Conservation (phyloP, 768 basidiomycete species). For the Podaxis sp. region DNA sequence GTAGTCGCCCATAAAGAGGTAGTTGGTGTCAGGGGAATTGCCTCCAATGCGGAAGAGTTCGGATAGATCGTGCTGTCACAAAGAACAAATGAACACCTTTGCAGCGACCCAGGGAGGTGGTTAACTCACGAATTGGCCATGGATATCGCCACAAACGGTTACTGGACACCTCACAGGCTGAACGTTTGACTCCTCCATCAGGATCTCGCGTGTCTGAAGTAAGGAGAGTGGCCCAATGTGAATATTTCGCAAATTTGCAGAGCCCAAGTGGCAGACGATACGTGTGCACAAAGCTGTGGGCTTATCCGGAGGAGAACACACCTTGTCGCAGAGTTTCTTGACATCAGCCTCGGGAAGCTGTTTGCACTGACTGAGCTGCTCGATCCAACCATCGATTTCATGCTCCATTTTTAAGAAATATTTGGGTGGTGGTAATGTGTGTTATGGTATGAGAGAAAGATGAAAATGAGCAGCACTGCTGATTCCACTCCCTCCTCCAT, state of each 20-base stretch:
- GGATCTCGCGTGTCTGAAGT: slow-evolving; percentile 88
- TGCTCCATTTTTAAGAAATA: slow-evolving; percentile 42
- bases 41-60: slow-evolving; percentile 99
- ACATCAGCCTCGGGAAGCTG: slow-evolving; percentile 94
- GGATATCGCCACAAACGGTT: slow-evolving; percentile 99
- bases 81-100: background rate
- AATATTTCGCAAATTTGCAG: slow-evolving; percentile 3
- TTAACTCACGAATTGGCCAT: slow-evolving; percentile 95
- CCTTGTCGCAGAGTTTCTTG: slow-evolving; percentile 99
- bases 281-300: slow-evolving; percentile 12
- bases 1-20: slow-evolving; percentile 99
- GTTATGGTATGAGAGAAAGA: slow-evolving; percentile 32
- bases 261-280: slow-evolving; percentile 14
- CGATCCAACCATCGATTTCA: slow-evolving; percentile 97
- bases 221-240: slow-evolving; percentile 12
- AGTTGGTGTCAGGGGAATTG: slow-evolving; percentile 98
- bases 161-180: slow-evolving; percentile 98
- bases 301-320: slow-evolving; percentile 36
- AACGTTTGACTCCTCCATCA: slow-evolving; percentile 99
- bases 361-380: slow-evolving; percentile 95
- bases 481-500: slow-evolving; percentile 21
- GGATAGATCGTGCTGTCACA: slow-evolving; percentile 90
- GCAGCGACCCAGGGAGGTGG: slow-evolving; percentile 10
- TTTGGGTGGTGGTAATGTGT: slow-evolving; percentile 29
- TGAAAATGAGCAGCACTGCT: slow-evolving; percentile 27